Evolutionary conservation across 495 filamentous ascomycete species (phyloP), one percentile per base, ranked within the genome.

Genomic region (Rusavskia elegans): DNA sequence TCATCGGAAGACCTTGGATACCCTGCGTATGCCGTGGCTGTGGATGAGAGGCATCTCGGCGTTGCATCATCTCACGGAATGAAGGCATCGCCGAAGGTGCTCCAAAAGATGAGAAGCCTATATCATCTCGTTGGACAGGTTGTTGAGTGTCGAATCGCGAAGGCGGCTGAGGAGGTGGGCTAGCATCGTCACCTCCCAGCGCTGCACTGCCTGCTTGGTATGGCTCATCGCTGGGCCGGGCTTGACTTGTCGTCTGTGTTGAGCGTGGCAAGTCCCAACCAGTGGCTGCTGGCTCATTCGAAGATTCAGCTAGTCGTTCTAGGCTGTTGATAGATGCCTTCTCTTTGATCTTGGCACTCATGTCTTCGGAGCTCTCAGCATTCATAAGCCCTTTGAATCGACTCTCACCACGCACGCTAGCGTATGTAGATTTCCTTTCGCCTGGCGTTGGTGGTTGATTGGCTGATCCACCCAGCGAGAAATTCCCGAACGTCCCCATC

Each of bases 401-500:
- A 63, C 87, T 94, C 60, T 88, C 85, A 13, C 83, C 80, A 35
- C 85, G 72, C 23, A 78, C 59, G 56, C 77, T 84, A 41, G 78
- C 83, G 61, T 81, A 79, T 2, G 80, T 79, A 37, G 77, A 56
- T 55, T 78, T 75, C 71, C 88, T 92, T 51, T 94, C 86, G 36
- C 67, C 64, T 16, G 80, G 75, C 21, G 79, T 76, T 20, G 57
- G 55, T 38, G 62, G 59, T 38, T 71, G 72, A 16, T 65, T 64
- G 5, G 64, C 53, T 27, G 58, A 61, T 14, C 68, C 61, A n/a
- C 73, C 75, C 21, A 89, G 63, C 10, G 80, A 80, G 61, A 95
- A 95, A 53, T 76, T 89, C 11, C 89, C 87, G 67, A 95, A 95
- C n/a, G 83, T 78, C 25, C 87, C 87, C 71, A 90, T 85, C 5